Percentiles rank a stretch among this genome's conserved stretches.
Evolutionary conservation across 2,329 filamentous ascomycete species (phyloP).

Genomic region (Phyllosticta capitalensis): DNA sequence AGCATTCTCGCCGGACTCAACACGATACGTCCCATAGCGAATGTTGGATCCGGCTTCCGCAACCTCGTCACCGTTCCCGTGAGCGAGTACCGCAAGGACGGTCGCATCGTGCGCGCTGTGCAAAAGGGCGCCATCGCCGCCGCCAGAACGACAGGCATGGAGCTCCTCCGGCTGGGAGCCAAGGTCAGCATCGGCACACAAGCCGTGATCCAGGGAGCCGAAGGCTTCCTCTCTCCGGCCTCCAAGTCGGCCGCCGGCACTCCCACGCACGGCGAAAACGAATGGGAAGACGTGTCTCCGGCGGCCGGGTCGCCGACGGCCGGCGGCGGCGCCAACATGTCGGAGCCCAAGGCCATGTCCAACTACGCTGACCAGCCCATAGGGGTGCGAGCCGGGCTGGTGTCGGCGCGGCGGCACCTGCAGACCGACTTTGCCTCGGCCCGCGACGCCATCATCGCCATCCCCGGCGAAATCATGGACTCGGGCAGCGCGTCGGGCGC

Average conservation of each 20-base stretch:
- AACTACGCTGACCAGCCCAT: slow-evolving; percentile 92
- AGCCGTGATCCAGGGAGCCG: slow-evolving; percentile 80
- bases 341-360: slow-evolving; percentile 66
- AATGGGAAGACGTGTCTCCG: slow-evolving; percentile 50
- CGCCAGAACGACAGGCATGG: slow-evolving; percentile 84
- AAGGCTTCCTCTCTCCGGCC: slow-evolving; percentile 56
- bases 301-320: slow-evolving; percentile 41
- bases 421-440: slow-evolving; percentile 81
- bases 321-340: slow-evolving; percentile 46
- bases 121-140: slow-evolving; percentile 85
- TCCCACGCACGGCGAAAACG: slow-evolving; percentile 9
- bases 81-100: slow-evolving; percentile 87
- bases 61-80: slow-evolving; percentile 86
- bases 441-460: slow-evolving; percentile 84
- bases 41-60: slow-evolving; percentile 77
- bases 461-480: slow-evolving; percentile 85
- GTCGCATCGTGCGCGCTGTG: slow-evolving; percentile 81
- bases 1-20: slow-evolving; percentile 81
- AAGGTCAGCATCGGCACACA: slow-evolving; percentile 94
- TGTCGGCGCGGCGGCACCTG: slow-evolving; percentile 72
- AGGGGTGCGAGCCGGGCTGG: slow-evolving; percentile 75
- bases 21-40: slow-evolving; percentile 81
- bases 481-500: slow-evolving; percentile 72
- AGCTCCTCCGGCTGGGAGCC: slow-evolving; percentile 87
- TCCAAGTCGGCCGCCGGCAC: slow-evolving; percentile 11